Evolutionary conservation across 2,329 filamentous ascomycete species (phyloP).

Genomic region (Waltergamsia citrina): DNA sequence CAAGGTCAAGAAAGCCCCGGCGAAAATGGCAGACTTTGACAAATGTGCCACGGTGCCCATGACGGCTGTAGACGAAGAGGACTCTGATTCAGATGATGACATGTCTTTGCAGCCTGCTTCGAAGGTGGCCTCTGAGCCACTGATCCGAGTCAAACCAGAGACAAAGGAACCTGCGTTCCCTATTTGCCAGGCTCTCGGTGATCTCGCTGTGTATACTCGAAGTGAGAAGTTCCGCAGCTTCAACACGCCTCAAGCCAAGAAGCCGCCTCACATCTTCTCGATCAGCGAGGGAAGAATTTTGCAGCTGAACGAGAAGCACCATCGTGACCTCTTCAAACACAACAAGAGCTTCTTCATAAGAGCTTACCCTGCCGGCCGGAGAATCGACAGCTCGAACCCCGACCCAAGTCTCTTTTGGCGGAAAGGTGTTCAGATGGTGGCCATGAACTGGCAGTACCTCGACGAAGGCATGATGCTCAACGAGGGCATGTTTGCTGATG

Average conservation of each 20-base stretch:
- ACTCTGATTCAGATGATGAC: conserved; percentile 31
- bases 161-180: conserved; percentile 34
- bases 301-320: conserved; percentile 46
- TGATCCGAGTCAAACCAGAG: conserved; percentile 5
- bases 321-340: conserved; percentile 73
- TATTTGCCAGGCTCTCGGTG: conserved; percentile 63
- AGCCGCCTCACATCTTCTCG: conserved; percentile 69
- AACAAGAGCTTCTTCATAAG: conserved; percentile 85
- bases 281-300: conserved; percentile 74
- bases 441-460: conserved; percentile 93
- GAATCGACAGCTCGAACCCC: conserved; percentile 86
- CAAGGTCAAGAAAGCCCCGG: conserved; percentile 60
- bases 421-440: conserved; percentile 92
- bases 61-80: conserved; percentile 28
- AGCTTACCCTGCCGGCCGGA: conserved; percentile 73
- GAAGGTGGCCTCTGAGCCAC: background rate
- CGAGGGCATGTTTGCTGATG: conserved; percentile 90
- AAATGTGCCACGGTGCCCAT: conserved; percentile 13
- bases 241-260: conserved; percentile 51
- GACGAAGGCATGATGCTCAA: conserved; percentile 95
- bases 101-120: conserved; percentile 4
- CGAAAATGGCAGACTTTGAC: conserved; percentile 17
- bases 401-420: conserved; percentile 90
- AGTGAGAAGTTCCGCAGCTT: conserved; percentile 74
- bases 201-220: conserved; percentile 76